These are phyloP conservation scores for Clausena lansium DNA, from an alignment of 345 rosid species.

Conservation along the genomic window DNA sequence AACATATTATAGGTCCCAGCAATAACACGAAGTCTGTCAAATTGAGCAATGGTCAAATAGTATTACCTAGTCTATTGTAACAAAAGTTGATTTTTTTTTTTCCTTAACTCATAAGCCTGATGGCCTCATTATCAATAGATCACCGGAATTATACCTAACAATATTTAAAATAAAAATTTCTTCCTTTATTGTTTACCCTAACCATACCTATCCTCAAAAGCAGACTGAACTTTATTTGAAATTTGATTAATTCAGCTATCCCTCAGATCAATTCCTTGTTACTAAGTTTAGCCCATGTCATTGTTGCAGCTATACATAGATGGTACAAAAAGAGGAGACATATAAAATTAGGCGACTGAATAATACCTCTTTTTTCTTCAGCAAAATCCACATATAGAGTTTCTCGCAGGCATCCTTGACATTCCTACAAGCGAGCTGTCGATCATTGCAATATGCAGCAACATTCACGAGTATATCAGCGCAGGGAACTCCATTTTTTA, in stretches of 20 bases:
- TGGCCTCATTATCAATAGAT: neutral
- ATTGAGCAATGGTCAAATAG: neutral
- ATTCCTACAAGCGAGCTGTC: constrained; percentile 67
- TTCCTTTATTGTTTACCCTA: neutral
- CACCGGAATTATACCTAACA: neutral
- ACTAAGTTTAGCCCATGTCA: neutral
- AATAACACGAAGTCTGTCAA: neutral
- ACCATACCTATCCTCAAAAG: neutral
- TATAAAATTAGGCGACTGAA: neutral
- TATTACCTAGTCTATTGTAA: neutral
- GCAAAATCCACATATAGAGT: constrained; percentile 75
- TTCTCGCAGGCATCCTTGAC: constrained; percentile 81
- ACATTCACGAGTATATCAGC: constrained; percentile 47
- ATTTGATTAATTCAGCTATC: neutral
- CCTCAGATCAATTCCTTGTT: neutral
- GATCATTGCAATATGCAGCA: constrained; percentile 65
- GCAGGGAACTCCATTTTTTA: constrained; percentile 57
- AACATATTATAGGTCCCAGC: neutral
- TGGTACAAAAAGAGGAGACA: neutral
- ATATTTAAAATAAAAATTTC: neutral
- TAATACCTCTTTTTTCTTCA: constrained; percentile 66
- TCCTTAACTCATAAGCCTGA: too few species aligned
- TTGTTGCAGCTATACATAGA: neutral
- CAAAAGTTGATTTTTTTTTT: too few species aligned
- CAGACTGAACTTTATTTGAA: neutral